Percentiles rank a stretch among this genome's conserved stretches.
These are phyloP conservation scores for Gaeumannomyces tritici DNA, from an alignment of 2,329 filamentous ascomycete species.

Conservation along the genomic window DNA sequence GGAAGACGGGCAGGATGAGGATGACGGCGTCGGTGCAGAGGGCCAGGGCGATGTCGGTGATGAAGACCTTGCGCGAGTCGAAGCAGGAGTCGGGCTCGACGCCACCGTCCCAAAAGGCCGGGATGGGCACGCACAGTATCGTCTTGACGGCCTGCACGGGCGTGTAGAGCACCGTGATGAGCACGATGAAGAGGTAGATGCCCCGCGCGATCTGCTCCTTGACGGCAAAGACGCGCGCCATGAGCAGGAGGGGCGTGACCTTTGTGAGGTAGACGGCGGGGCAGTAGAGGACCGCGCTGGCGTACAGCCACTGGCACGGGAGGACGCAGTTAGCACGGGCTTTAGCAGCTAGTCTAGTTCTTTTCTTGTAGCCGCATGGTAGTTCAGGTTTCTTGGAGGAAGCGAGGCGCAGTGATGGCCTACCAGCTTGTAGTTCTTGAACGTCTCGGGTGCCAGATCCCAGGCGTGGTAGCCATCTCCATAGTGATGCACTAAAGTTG, in stretches of 20 bases:
- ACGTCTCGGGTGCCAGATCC: not conserved
- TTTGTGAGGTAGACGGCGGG: slow-evolving; percentile 14
- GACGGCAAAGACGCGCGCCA: slow-evolving; percentile 14
- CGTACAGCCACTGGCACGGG: slow-evolving; percentile 7
- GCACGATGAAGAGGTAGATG: slow-evolving; percentile 11
- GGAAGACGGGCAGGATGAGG: slow-evolving; percentile 20
- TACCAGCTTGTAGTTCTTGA: not conserved
- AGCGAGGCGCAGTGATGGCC: not conserved
- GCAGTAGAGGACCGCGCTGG: slow-evolving; percentile 11
- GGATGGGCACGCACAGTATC: slow-evolving; percentile 12
- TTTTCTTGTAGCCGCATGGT: too few species aligned
- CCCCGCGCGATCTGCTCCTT: slow-evolving; percentile 8
- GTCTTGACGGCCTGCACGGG: slow-evolving; percentile 9
- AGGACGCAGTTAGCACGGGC: too few species aligned
- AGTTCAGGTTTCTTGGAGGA: too few species aligned
- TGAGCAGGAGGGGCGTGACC: slow-evolving; percentile 14
- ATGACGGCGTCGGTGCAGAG: slow-evolving; percentile 23
- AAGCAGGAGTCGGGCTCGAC: slow-evolving; percentile 16
- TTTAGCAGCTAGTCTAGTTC: too few species aligned
- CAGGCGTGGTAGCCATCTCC: not conserved
- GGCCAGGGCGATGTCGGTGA: slow-evolving; percentile 20
- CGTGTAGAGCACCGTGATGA: slow-evolving; percentile 9
- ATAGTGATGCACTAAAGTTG: not conserved
- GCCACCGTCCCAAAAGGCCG: slow-evolving; percentile 12
- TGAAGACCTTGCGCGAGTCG: slow-evolving; percentile 20